These are phyloP conservation scores for Aquilaria yunnanensis DNA, from an alignment of 345 rosid species.

Conservation along the genomic window DNA sequence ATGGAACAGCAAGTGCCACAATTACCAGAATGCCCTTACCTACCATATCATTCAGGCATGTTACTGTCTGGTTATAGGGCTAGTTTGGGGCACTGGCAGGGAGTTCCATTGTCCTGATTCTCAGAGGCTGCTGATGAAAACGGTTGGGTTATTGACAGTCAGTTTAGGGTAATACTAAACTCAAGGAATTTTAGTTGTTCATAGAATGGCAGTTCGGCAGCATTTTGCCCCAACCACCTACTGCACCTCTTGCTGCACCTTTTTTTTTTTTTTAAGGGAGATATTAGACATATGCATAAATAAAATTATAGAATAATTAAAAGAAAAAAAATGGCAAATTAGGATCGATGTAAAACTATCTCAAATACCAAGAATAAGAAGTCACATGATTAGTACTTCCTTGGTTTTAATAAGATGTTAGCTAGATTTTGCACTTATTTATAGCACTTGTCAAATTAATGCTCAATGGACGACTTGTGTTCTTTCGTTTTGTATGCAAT, in stretches of 20 bases:
- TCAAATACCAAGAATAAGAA: too few species aligned
- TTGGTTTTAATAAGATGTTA: too few species aligned
- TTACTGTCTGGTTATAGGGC: neutral
- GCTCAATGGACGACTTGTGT: too few species aligned
- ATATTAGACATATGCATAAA: too few species aligned
- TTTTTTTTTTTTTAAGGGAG: too few species aligned
- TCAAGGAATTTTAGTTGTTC: slow-evolving; percentile 25
- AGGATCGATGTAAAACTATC: too few species aligned
- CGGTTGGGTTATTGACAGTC: slow-evolving; percentile 13
- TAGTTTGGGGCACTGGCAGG: slow-evolving; percentile 5
- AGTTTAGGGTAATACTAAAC: neutral
- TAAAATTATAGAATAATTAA: neutral
- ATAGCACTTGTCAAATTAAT: too few species aligned
- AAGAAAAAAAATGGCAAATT: neutral
- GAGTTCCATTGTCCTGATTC: neutral
- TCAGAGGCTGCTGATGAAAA: neutral
- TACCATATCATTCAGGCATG: neutral
- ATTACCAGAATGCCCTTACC: slow-evolving; percentile 7
- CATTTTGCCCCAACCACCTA: neutral
- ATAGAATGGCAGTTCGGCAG: slow-evolving; percentile 22
- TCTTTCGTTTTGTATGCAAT: too few species aligned
- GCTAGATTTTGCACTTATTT: too few species aligned
- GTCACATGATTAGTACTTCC: too few species aligned
- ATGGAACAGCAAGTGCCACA: neutral
- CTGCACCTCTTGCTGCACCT: neutral